Conservation (phyloP, 169 alveolate genomes). For the Cryptosporidium ubiquitum region DNA sequence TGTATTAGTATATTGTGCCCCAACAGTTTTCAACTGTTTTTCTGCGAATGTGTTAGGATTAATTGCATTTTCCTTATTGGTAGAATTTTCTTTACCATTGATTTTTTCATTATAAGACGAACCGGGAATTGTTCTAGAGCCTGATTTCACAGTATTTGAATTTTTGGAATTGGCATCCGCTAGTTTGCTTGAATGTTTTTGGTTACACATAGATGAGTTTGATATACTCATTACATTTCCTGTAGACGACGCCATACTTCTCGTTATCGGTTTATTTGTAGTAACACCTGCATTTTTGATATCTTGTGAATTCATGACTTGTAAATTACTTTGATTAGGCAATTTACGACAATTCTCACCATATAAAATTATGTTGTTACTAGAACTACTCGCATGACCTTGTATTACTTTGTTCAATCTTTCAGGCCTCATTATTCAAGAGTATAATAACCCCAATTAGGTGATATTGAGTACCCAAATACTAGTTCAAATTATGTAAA, state of each 20-base stretch:
- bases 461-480: neutral
- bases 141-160: conserved; percentile 26
- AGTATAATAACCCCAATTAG: neutral
- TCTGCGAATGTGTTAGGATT: conserved; percentile 40
- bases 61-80: neutral
- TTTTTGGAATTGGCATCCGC: conserved; percentile 15
- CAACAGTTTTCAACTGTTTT: conserved; percentile 47
- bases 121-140: conserved; percentile 3
- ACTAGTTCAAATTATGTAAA: neutral
- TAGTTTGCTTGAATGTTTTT: conserved; percentile 19
- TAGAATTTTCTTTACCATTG: neutral
- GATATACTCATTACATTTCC: conserved; percentile 6
- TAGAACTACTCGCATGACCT: conserved; percentile 5
- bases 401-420: conserved; percentile 42
- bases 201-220: neutral
- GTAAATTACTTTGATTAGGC: conserved; percentile 43
- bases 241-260: conserved; percentile 59
- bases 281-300: conserved; percentile 64
- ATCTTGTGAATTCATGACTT: conserved; percentile 21
- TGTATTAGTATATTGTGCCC: conserved; percentile 44
- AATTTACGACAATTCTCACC: conserved; percentile 65
- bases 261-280: conserved; percentile 56
- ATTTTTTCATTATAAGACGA: conserved; percentile 9
- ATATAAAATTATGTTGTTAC: conserved; percentile 6
- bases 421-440: conserved; percentile 62